Evolutionary conservation across 176 grass and related monocot genomes (phyloP).

Genomic region (Oryza meridionalis): DNA sequence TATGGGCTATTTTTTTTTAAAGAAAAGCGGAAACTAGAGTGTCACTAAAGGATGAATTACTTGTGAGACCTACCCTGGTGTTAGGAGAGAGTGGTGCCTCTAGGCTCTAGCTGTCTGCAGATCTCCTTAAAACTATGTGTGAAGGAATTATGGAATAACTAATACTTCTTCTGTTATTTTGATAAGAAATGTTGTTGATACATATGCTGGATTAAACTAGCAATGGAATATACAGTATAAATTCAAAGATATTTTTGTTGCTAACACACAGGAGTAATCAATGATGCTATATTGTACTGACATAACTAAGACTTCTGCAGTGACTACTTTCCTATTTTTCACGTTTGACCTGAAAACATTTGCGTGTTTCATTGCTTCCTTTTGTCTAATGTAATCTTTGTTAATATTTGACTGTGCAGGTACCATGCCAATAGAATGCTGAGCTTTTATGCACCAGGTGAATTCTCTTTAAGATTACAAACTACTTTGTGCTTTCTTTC

Average conservation of each 20-base stretch:
- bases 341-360: background rate
- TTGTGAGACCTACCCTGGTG: background rate
- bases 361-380: background rate
- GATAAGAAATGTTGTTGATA: constrained; percentile 6
- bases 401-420: constrained; percentile 62
- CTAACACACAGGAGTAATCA: background rate
- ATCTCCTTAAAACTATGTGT: constrained; percentile 6
- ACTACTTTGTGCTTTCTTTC: background rate
- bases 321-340: constrained; percentile 10
- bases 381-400: constrained; percentile 19
- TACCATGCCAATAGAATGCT: constrained; percentile 99
- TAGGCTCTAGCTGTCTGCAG: background rate
- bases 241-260: background rate
- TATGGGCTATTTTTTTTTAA: background rate
- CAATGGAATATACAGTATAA: background rate
- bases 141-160: background rate
- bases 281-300: background rate
- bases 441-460: constrained; percentile 98
- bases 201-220: background rate
- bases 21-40: background rate
- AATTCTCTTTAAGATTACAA: constrained; percentile 27
- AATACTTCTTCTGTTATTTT: constrained; percentile 8
- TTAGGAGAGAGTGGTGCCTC: background rate
- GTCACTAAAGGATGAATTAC: constrained; percentile 19
- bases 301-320: background rate